These are phyloP conservation scores for Auriculariales sp. DNA, from an alignment of 768 basidiomycete genomes.

Conservation along the genomic window DNA sequence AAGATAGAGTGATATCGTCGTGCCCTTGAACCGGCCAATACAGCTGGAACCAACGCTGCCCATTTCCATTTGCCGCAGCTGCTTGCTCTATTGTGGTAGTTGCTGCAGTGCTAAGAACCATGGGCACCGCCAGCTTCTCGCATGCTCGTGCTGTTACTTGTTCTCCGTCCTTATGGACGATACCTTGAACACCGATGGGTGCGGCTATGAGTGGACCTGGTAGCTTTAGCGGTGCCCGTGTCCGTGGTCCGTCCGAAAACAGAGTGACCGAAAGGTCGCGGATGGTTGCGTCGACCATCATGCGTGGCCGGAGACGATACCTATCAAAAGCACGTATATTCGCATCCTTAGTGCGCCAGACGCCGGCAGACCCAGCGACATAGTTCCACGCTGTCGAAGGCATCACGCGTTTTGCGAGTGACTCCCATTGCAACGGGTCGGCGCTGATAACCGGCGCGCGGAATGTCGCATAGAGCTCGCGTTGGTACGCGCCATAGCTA, in stretches of 20 bases:
- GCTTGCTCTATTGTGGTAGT: slow-evolving; percentile 62
- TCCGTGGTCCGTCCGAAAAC: slow-evolving; percentile 11
- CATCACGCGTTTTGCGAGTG: not conserved
- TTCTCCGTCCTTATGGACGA: slow-evolving; percentile 59
- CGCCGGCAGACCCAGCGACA: not conserved
- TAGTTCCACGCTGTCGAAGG: not conserved
- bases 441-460: not conserved
- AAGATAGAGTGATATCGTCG: slow-evolving; percentile 44
- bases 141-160: slow-evolving; percentile 56
- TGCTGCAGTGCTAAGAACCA: slow-evolving; percentile 64
- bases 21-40: slow-evolving; percentile 28
- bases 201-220: slow-evolving; percentile 14
- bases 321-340: not conserved
- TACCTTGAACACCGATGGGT: slow-evolving; percentile 60
- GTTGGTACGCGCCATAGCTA: too few species aligned
- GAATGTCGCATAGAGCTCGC: not conserved
- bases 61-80: slow-evolving; percentile 54
- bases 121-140: slow-evolving; percentile 44
- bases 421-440: not conserved
- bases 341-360: not conserved
- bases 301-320: slow-evolving; percentile 32
- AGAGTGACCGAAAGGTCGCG: slow-evolving; percentile 23
- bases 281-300: slow-evolving; percentile 47
- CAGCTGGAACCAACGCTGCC: slow-evolving; percentile 43
- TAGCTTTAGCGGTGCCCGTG: slow-evolving; percentile 11